Evolutionary conservation across 805 yeast species (phyloP), one percentile per base, ranked within the genome.

Genomic region (Cyberlindnera maritima): DNA sequence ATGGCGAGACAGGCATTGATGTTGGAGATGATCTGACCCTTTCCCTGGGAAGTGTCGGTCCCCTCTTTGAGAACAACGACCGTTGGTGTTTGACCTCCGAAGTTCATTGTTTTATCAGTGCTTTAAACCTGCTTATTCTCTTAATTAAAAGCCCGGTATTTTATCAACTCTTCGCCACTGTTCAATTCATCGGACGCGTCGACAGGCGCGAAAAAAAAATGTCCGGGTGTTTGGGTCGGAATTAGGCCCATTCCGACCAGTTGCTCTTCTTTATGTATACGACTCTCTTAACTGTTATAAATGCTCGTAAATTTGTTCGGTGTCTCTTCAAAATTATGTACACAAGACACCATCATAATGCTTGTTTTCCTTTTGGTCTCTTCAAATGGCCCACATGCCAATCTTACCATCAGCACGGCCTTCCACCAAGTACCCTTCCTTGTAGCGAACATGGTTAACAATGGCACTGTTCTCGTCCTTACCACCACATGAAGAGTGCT

Each of bases 51-150:
- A 28, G 96, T 74, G 63, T 94, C 99, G 4, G 99, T 94, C 43
- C 99, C 99, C 69, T 94, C 99, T 66, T 91, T 92, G 52, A 94
- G 81, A 44, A 94, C 98, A 53, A 94, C 98, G 59, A 92, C 88
- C n/a, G 99, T 92, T 39, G 99, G 99, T 33, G 97, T 86, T 67
- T 91, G 97, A 46, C 86, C 87, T 54, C 92, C 88, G 64, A 88
- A 89, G 62, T 85, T 85, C 97, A 90, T 91, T 36, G 12, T 56
- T 28, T 21, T 5, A 6, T 21, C 9, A 9, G 9, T 21, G 8
- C 25, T 21, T 21, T n/a, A n/a, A n/a, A n/a, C n/a, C n/a, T n/a
- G n/a, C n/a, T n/a, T n/a, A n/a, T n/a, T n/a, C n/a, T n/a, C n/a
- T n/a, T n/a, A n/a, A n/a, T n/a, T n/a, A n/a, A n/a, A n/a, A n/a